Percentiles rank a stretch among this genome's conserved stretches.
These are phyloP conservation scores for Phytophthora lateralis DNA, from an alignment of 352 stramenopile genomes.

Conservation along the genomic window DNA sequence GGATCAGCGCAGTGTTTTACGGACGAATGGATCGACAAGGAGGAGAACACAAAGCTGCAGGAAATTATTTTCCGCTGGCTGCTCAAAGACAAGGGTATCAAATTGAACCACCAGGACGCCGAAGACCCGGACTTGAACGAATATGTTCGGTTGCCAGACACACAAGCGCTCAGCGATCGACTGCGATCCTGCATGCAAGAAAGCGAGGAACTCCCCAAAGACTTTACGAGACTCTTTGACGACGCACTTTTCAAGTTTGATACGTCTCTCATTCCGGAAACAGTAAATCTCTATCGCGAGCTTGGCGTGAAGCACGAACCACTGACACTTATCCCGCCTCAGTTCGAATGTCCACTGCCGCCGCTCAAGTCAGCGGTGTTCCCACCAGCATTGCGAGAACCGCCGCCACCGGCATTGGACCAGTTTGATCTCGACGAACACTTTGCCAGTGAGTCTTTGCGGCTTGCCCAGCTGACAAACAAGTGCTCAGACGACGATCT, in stretches of 20 bases:
- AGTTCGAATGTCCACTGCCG: slow-evolving; percentile 95
- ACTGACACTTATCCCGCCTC: slow-evolving; percentile 93
- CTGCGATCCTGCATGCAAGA: slow-evolving; percentile 96
- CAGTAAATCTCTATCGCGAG: slow-evolving; percentile 91
- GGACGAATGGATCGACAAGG: slow-evolving; percentile 96
- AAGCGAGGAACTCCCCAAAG: slow-evolving; percentile 92
- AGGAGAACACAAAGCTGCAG: slow-evolving; percentile 93
- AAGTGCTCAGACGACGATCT: slow-evolving; percentile 95
- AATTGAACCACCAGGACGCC: slow-evolving; percentile 68
- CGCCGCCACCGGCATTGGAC: slow-evolving; percentile 91
- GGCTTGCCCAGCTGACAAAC: slow-evolving; percentile 95
- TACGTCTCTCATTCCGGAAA: slow-evolving; percentile 94
- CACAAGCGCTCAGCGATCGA: slow-evolving; percentile 91
- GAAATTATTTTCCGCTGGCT: slow-evolving; percentile 95
- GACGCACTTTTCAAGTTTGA: slow-evolving; percentile 94
- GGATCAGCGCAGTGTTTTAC: slow-evolving; percentile 94
- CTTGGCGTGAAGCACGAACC: slow-evolving; percentile 96
- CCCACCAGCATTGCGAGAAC: slow-evolving; percentile 91
- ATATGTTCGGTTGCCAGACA: slow-evolving; percentile 93
- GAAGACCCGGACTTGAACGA: slow-evolving; percentile 89
- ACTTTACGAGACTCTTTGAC: slow-evolving; percentile 95
- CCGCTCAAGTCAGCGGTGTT: slow-evolving; percentile 94
- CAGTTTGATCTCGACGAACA: slow-evolving; percentile 98
- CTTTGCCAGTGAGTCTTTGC: slow-evolving; percentile 92
- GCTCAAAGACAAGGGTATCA: slow-evolving; percentile 81